Evolutionary conservation across 2,329 filamentous ascomycete species (phyloP), one percentile per base, ranked within the genome.

Genomic region (Cladosporium colombiae): DNA sequence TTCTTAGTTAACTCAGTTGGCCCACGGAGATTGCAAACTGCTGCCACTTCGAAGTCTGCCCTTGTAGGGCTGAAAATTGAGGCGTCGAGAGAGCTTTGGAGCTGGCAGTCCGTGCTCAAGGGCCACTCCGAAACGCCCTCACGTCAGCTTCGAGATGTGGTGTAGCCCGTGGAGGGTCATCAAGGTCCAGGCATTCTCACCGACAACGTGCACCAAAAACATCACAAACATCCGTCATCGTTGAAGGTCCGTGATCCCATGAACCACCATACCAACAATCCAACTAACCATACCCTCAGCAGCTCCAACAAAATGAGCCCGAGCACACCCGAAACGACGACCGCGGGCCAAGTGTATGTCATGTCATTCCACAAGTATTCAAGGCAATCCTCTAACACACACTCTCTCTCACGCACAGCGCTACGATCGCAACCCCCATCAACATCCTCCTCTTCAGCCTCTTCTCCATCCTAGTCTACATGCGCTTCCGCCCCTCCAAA

Each of bases 361-460:
- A 35, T 31, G 10, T 49, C 27, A 25, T 37, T 10, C 21, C 58
- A 13, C 58, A 16, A 65, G 27, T 44, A 53, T 16, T 11, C 10
- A 21, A 16, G 52, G 6, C 49, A 55, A 16, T 14, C 16, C 25
- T 16, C 40, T 53, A 29, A 65, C 56, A 16, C 0, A n/a, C 11
- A 27, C 50, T 16, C 18, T 52, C 50, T 16, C 18, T 53, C 64
- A n/a, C 71, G 50, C 64, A n/a, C 71, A 86, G 85, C 50, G 81
- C 83, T 69, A 80, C 84, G 10, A 80, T 86, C 71, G 81, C 84
- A 35, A 84, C 85, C 1, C 86, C 86, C 35, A 84, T 89, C 71
- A 89, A 89, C 77, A 77, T 88, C 46, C 78, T 88, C 70, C 84
- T 89, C 63, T 73, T 87, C 73, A 81, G 85, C 61, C 80, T 88